Percentiles rank a stretch among this genome's conserved stretches.
Conservation (phyloP, 2,329 filamentous ascomycete species). For the Trichoderma hamatum region DNA sequence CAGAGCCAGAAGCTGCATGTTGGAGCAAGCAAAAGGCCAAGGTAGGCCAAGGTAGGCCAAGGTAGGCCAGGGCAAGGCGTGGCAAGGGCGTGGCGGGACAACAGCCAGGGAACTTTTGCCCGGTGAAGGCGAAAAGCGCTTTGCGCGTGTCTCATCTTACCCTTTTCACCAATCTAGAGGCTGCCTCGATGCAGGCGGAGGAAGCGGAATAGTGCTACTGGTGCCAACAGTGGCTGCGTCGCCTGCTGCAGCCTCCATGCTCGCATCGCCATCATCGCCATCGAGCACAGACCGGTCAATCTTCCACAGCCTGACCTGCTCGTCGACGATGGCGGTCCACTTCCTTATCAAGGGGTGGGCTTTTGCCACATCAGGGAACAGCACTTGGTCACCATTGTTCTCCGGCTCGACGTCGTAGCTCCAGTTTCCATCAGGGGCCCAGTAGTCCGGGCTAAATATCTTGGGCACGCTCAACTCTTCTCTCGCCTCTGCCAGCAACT, state of each 20-base stretch:
- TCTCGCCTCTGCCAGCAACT: slow-evolving; percentile 54
- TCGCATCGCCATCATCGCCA: slow-evolving; percentile 37
- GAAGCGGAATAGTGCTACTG: neutral
- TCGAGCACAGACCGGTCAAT: slow-evolving; percentile 41
- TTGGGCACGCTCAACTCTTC: slow-evolving; percentile 62
- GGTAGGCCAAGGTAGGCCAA: neutral
- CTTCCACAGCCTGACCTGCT: slow-evolving; percentile 40
- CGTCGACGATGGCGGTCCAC: slow-evolving; percentile 54
- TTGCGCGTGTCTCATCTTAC: neutral
- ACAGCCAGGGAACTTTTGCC: neutral
- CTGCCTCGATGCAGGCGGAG: slow-evolving; percentile 37
- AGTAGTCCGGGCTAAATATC: slow-evolving; percentile 68
- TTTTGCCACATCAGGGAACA: slow-evolving; percentile 65
- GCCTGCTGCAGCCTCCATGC: slow-evolving; percentile 23
- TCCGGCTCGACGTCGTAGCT: slow-evolving; percentile 57
- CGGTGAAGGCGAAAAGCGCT: neutral
- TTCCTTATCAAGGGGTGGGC: slow-evolving; percentile 68
- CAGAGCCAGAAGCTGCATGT: neutral
- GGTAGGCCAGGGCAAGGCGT: neutral
- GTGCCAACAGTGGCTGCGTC: slow-evolving; percentile 28
- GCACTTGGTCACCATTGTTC: slow-evolving; percentile 46
- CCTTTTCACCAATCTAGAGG: slow-evolving; percentile 45
- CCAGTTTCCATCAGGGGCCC: slow-evolving; percentile 72
- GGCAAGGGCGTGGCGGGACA: neutral
- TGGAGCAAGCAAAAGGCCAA: neutral